Evolutionary conservation across 1,284 basidiomycete genomes (phyloP).

Genomic region (Leccinum griseonigrum): DNA sequence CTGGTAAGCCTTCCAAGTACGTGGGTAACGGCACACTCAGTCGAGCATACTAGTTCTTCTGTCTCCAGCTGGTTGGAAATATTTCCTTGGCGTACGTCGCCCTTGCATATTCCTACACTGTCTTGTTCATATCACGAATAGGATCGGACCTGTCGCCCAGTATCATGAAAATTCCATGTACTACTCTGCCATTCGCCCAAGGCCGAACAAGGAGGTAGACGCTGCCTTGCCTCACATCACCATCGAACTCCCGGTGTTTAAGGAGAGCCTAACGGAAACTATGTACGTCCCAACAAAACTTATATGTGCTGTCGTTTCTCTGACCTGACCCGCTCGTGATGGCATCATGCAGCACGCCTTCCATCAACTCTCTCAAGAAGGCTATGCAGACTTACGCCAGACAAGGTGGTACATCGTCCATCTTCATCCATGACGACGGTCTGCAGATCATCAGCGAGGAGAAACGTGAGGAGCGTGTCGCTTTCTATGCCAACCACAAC

Average conservation of each 20-base stretch:
- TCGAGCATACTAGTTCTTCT: constrained; percentile 50
- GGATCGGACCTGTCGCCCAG: constrained; percentile 73
- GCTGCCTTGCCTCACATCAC: constrained; percentile 67
- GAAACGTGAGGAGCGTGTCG: constrained; percentile 63
- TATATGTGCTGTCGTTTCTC: background rate
- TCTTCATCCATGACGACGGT: constrained; percentile 80
- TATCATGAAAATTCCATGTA: constrained; percentile 72
- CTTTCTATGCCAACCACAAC: constrained; percentile 77
- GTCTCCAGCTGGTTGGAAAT: constrained; percentile 59
- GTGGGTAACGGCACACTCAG: constrained; percentile 7
- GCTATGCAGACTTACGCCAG: constrained; percentile 86
- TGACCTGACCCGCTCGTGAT: constrained; percentile 29
- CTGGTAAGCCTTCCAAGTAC: constrained; percentile 45
- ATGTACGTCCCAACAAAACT: constrained; percentile 47
- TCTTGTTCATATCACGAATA: constrained; percentile 10
- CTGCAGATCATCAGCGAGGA: constrained; percentile 59
- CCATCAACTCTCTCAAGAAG: constrained; percentile 77
- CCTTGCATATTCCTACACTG: background rate
- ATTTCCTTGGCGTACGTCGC: constrained; percentile 41
- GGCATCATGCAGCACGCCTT: constrained; percentile 52
- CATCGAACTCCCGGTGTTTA: constrained; percentile 79
- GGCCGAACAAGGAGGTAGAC: constrained; percentile 59
- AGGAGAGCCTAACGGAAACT: constrained; percentile 66
- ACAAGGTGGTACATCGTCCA: constrained; percentile 75
- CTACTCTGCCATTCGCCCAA: constrained; percentile 62